A percentile compares a stretch with the other conserved stretches of the same genome.
Evolutionary conservation across 352 stramenopile genomes (phyloP).

Genomic region (Phytopythium cucurbitacearum): DNA sequence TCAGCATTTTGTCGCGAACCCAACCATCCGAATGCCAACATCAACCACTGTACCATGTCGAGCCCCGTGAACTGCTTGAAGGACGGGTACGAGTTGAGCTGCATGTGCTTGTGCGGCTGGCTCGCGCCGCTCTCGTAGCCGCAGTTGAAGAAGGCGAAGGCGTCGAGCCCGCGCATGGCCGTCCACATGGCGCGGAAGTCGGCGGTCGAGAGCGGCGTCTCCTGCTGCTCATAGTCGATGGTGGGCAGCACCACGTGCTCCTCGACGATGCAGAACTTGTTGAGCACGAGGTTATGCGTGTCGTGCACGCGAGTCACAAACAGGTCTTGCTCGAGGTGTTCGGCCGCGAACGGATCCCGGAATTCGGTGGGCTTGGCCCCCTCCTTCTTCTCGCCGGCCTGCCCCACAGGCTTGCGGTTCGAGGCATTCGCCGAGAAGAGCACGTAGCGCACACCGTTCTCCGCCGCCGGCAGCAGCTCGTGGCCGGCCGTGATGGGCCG

Average conservation of each 20-base stretch:
- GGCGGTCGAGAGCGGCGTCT: conserved; percentile 33
- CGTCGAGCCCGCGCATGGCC: conserved; percentile 60
- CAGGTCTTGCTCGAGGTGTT: conserved; percentile 66
- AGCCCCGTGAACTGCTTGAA: conserved; percentile 54
- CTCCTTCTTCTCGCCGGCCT: conserved; percentile 7
- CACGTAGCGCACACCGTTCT: conserved; percentile 38
- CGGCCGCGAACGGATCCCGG: conserved; percentile 67
- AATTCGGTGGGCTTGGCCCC: conserved; percentile 22
- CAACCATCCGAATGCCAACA: background rate
- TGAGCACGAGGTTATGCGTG: conserved; percentile 78
- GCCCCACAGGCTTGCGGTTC: conserved; percentile 32
- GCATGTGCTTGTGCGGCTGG: conserved; percentile 87
- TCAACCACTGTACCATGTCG: conserved; percentile 35
- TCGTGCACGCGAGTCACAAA: conserved; percentile 58
- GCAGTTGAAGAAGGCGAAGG: conserved; percentile 85
- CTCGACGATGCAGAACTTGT: conserved; percentile 80
- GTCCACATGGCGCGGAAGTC: conserved; percentile 76
- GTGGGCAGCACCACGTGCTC: conserved; percentile 78
- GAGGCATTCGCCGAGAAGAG: conserved; percentile 42
- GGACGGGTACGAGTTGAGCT: conserved; percentile 79
- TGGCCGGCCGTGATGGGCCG: conserved; percentile 56
- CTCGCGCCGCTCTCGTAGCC: conserved; percentile 77
- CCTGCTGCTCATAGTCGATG: conserved; percentile 65
- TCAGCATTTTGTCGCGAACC: background rate
- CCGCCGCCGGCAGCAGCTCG: conserved; percentile 39